These are phyloP conservation scores for Petunia axillaris DNA, from an alignment of 257 asterid genomes.

Conservation along the genomic window DNA sequence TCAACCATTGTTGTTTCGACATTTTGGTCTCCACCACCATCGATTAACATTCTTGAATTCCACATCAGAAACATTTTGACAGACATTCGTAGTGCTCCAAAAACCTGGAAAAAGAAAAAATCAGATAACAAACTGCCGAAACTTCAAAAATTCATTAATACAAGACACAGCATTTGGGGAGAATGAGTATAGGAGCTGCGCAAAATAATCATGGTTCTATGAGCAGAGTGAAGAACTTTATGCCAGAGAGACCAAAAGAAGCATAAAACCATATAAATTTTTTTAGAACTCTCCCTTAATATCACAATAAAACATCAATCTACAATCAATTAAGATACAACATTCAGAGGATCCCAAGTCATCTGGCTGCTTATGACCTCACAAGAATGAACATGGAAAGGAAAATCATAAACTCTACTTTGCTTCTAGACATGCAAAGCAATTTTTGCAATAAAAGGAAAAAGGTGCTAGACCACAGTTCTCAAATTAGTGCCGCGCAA, in stretches of 20 bases:
- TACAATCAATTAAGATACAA: not conserved
- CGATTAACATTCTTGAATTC: slow-evolving; percentile 91
- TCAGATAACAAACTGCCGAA: slow-evolving; percentile 24
- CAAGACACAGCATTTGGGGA: not conserved
- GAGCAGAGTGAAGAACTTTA: not conserved
- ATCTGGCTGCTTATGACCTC: slow-evolving; percentile 17
- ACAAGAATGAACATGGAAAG: slow-evolving; percentile 2
- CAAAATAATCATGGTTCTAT: not conserved
- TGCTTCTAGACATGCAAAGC: not conserved
- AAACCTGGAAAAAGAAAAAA: slow-evolving; percentile 63
- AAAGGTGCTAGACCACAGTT: slow-evolving; percentile 10
- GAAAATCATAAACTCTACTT: not conserved
- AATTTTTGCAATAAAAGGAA: not conserved
- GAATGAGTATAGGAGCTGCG: slow-evolving; percentile 15
- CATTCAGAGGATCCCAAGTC: slow-evolving; percentile 12
- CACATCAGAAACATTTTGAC: slow-evolving; percentile 98
- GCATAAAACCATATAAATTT: not conserved
- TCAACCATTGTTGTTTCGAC: slow-evolving; percentile 95
- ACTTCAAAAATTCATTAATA: slow-evolving; percentile 14
- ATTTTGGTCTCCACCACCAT: slow-evolving; percentile 98
- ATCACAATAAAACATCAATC: slow-evolving; percentile 1
- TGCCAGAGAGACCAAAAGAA: not conserved
- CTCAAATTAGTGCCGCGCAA: not conserved
- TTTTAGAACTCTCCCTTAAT: not conserved
- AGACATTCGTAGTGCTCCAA: slow-evolving; percentile 99